These are phyloP conservation scores for Fusarium sp. DNA, from an alignment of 2,329 filamentous ascomycete species.

Conservation along the genomic window DNA sequence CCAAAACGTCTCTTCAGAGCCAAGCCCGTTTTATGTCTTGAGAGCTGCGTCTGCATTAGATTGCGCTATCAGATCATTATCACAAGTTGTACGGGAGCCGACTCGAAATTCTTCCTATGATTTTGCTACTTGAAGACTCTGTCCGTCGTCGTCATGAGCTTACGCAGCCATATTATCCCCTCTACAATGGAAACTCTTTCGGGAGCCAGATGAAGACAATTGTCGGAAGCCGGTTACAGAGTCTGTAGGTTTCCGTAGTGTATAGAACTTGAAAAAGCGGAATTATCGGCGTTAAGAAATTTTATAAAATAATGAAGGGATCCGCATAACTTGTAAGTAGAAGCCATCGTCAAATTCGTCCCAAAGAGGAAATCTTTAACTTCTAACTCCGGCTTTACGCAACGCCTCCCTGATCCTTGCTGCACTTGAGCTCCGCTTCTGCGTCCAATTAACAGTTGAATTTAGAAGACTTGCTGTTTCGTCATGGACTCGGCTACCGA, in stretches of 20 bases:
- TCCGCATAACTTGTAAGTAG: neutral
- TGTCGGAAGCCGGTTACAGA: conserved; percentile 25
- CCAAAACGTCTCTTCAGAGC: neutral
- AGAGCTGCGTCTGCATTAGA: neutral
- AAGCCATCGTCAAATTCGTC: neutral
- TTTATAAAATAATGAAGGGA: neutral
- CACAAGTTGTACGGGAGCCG: neutral
- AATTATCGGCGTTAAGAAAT: conserved; percentile 30
- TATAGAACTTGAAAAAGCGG: neutral
- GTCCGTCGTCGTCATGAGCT: neutral
- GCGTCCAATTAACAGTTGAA: neutral
- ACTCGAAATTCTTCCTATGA: neutral
- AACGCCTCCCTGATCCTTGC: neutral
- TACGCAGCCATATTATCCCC: neutral
- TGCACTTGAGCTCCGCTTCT: neutral
- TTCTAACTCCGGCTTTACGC: conserved; percentile 13
- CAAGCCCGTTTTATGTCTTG: neutral
- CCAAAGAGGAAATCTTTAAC: conserved; percentile 26
- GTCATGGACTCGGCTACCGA: conserved; percentile 32
- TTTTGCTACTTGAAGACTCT: neutral
- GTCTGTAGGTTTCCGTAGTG: neutral
- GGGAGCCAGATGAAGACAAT: conserved; percentile 3
- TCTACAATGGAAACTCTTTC: neutral
- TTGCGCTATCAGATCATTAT: neutral
- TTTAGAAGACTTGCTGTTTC: neutral